Evolutionary conservation across 1,284 basidiomycete species (phyloP), one percentile per base, ranked within the genome.

Genomic region (Volvariella volvacea): DNA sequence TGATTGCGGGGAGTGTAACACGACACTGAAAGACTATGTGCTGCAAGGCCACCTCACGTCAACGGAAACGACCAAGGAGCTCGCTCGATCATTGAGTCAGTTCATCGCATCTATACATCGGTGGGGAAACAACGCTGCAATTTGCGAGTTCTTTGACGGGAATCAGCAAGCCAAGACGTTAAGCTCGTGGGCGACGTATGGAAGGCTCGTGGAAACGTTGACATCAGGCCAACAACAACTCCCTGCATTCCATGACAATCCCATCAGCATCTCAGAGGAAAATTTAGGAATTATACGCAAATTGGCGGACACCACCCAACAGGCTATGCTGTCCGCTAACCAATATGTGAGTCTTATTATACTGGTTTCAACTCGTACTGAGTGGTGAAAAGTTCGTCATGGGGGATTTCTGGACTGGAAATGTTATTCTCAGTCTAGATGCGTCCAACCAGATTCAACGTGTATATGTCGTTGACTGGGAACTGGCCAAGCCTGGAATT

Each of bases 351-450:
- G 58, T 53, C 19, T 40, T 8, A 4, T 20, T 36, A 20, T 15
- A 15, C 19, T 4, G 7, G 4, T 36, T 6, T 36, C 34, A 4
- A 20, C 34, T 36, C 7, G n/a, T 34, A 33, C 20, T 34, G 40
- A 41, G 51, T 17, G 44, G 19, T 47, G 56, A 48, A 1, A 53
- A 74, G 53, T 60, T 68, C 39, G 63, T 66, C 8, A 74, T 76
- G 74, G 80, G 80, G 1, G 80, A 83, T 54, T 78, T 83, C 51
- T 83, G 81, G 80, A 71, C 80, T 1, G 81, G 80, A 0, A 83
- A 83, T 51, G 53, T 82, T 33, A 58, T 80, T 41, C 52, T 80
- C 15, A 52, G 50, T 14, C 50, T 67, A 4, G 56, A 57, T 17
- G 46, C 52, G 43, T 46, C 53, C n/a, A 53, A 50, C 14, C 51